Evolutionary conservation across 2,329 filamentous ascomycete species (phyloP).

Genomic region (Trichoderma breve): DNA sequence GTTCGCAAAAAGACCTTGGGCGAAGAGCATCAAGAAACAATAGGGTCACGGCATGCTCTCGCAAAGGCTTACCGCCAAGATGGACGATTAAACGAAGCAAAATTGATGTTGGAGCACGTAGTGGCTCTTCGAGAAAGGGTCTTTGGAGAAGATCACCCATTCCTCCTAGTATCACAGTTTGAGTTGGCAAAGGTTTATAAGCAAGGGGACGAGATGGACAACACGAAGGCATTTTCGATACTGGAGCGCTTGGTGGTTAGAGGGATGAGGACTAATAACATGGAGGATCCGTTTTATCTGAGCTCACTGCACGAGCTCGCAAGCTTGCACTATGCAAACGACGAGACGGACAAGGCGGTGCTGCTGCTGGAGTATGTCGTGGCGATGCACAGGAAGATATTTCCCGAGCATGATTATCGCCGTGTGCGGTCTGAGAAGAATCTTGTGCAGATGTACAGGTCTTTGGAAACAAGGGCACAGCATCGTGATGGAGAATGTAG

Average conservation of each 20-base stretch:
- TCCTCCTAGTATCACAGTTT: conserved; percentile 3
- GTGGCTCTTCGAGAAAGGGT: not conserved
- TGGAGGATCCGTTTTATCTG: not conserved
- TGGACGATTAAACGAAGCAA: not conserved
- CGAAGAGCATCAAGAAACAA: not conserved
- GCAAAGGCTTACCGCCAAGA: not conserved
- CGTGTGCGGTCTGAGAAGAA: not conserved
- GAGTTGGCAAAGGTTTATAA: not conserved
- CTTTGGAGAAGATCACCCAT: not conserved
- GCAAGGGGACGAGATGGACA: not conserved
- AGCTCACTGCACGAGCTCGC: not conserved
- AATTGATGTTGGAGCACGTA: conserved; percentile 1
- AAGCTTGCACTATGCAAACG: not conserved
- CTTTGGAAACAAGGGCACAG: not conserved
- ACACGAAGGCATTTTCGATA: not conserved
- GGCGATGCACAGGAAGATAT: not conserved
- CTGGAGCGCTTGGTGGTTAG: not conserved
- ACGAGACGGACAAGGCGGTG: not conserved
- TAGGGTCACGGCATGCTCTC: not conserved
- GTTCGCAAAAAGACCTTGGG: not conserved
- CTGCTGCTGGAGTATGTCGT: not conserved
- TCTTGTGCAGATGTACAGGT: not conserved
- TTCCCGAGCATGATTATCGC: not conserved
- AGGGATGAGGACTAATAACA: not conserved
- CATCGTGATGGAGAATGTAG: not conserved